Base-by-base conservation (phyloP, 2,329 filamentous ascomycete genomes). In the Fusarium caatingaense region DNA sequence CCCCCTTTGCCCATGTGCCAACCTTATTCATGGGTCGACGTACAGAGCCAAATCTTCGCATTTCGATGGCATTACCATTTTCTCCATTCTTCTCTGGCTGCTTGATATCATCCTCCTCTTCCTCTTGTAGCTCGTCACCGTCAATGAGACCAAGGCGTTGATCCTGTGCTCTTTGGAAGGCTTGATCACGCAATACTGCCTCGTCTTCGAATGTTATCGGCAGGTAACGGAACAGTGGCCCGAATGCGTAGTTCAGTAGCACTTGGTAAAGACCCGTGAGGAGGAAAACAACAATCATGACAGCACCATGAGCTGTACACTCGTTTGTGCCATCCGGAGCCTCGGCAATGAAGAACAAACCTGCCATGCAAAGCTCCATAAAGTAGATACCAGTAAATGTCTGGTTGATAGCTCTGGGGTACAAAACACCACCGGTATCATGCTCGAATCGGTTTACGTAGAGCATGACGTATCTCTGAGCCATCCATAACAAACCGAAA, bases 131-230 rank as follows among this genome's bases (percentile, higher is more conserved):
- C 5, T 86, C 84, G 5, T 87, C 84, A 13, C 87, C 85, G 0
- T 87, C 82, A 1, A 83, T 67, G 9, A 92, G 78, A 0, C 91
- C 90, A 60, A 94, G 87, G 11, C 91, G 90, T 23, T 84, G 85
- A 60, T 91, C 89, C 77, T 97, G 93, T 6, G 91, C 91, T 48
- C 91, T 86, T 72, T 93, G 91, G 77, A 98, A 99, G 41, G 92
- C 93, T 75, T 95, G 89, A 72, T 99, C 96, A 9, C 95, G 91
- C n/a, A 93, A 83, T 1, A 96, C 93, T 5, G 96, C 96, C 76
- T 98, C 95, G 69, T 98, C 96, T 78, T 99, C 96, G 58, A 98
- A 89, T 0, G 95, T 98, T 69, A 98, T 97, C 0, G 96, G 96
- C 6, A 99, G 83, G 75, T 97, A 97, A 41, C 92, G 89, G 77